Conservation (phyloP, 805 yeast genomes). For the Pichia eremophila region DNA sequence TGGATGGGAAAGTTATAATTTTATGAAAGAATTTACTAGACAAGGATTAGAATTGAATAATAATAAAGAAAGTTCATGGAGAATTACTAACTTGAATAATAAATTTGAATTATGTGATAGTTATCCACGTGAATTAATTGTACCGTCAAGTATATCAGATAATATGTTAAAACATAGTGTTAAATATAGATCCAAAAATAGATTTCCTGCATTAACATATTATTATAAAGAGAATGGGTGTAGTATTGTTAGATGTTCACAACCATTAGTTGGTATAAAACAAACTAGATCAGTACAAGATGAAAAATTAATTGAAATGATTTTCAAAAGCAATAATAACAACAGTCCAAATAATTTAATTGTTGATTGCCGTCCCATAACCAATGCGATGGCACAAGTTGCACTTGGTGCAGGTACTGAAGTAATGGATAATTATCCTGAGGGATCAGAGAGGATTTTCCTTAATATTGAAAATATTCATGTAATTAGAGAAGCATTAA, state of each 20-base stretch:
- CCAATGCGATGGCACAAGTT: slow-evolving; percentile 93
- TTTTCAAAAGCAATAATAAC: slow-evolving; percentile 51
- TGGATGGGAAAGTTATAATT: slow-evolving; percentile 68
- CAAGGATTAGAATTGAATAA: slow-evolving; percentile 41
- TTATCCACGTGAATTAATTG: slow-evolving; percentile 59
- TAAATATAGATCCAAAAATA: slow-evolving; percentile 72
- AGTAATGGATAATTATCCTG: slow-evolving; percentile 72
- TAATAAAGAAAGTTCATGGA: slow-evolving; percentile 39
- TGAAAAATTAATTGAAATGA: slow-evolving; percentile 69
- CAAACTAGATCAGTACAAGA: slow-evolving; percentile 87
- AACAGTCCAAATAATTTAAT: slow-evolving; percentile 40
- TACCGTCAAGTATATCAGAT: slow-evolving; percentile 76
- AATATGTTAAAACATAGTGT: slow-evolving; percentile 75
- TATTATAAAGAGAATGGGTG: slow-evolving; percentile 61
- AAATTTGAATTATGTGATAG: slow-evolving; percentile 62
- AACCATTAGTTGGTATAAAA: slow-evolving; percentile 85
- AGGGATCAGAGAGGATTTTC: slow-evolving; percentile 49
- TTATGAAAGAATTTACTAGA: slow-evolving; percentile 56
- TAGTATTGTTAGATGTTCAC: slow-evolving; percentile 81
- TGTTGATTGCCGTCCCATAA: slow-evolving; percentile 85
- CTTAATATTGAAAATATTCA: slow-evolving; percentile 93
- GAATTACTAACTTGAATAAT: slow-evolving; percentile 55
- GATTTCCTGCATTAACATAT: slow-evolving; percentile 79
- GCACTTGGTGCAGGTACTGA: slow-evolving; percentile 99
- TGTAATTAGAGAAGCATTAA: slow-evolving; percentile 81